Percentiles rank a stretch among this genome's conserved stretches.
These are phyloP conservation scores for Dactylellina haptotyla DNA, from an alignment of 2,329 filamentous ascomycete genomes.

Conservation along the genomic window DNA sequence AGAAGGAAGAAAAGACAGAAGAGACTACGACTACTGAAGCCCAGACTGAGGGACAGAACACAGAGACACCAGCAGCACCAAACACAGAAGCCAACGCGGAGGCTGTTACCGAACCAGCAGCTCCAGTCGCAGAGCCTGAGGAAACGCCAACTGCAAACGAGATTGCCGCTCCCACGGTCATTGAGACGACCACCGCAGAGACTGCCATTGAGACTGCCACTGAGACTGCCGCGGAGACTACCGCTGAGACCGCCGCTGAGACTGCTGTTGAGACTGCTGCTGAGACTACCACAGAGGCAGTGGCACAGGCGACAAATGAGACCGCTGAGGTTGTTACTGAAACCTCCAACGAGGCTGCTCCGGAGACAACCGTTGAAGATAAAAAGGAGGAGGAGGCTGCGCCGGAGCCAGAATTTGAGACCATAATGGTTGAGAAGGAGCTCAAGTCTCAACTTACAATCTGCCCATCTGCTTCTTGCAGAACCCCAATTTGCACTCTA, in stretches of 20 bases:
- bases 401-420: slow-evolving; percentile 12
- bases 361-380: background rate
- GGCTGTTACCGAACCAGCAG: background rate
- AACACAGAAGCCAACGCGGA: slow-evolving; percentile 8
- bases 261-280: background rate
- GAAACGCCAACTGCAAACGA: background rate
- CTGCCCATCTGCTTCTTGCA: slow-evolving; percentile 28
- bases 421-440: slow-evolving; percentile 30
- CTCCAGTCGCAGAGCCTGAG: background rate
- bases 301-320: background rate
- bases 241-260: background rate
- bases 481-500: slow-evolving; percentile 37
- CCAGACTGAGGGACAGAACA: too few relatives aligned
- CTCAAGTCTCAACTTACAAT: slow-evolving; percentile 36
- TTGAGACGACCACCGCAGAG: slow-evolving; percentile 12
- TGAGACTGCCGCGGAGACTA: background rate
- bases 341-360: background rate
- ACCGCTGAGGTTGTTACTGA: background rate
- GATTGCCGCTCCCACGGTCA: background rate
- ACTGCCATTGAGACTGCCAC: background rate
- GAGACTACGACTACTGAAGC: background rate
- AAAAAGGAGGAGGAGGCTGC: slow-evolving; percentile 19
- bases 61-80: background rate
- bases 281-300: slow-evolving; percentile 2
- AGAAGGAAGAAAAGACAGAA: slow-evolving; percentile 12